These are phyloP conservation scores for Butyriboletus loyo DNA, from an alignment of 768 basidiomycete species.

Conservation along the genomic window DNA sequence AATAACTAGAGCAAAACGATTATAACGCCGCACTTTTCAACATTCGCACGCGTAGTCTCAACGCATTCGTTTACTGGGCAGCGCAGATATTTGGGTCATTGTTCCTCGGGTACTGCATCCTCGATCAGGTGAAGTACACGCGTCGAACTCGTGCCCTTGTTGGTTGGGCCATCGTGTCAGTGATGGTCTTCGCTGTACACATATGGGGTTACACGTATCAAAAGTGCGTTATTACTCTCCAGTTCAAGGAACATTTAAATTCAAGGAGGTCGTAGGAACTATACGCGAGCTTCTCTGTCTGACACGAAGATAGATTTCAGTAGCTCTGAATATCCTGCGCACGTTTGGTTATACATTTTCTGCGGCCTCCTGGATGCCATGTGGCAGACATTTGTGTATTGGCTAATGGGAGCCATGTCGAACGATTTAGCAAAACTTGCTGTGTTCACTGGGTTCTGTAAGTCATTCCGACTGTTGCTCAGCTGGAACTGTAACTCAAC, in stretches of 20 bases:
- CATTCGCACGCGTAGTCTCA: constrained; percentile 73
- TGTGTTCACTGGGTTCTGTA: constrained; percentile 79
- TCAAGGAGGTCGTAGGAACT: constrained; percentile 37
- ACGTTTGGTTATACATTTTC: constrained; percentile 63
- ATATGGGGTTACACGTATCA: constrained; percentile 79
- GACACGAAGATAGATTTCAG: constrained; percentile 60
- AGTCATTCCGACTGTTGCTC: constrained; percentile 26
- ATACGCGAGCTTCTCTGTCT: constrained; percentile 53
- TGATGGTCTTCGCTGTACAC: constrained; percentile 66
- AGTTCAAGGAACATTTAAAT: background rate
- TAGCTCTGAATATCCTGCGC: constrained; percentile 51
- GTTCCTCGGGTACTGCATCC: constrained; percentile 57
- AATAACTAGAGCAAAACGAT: constrained; percentile 64
- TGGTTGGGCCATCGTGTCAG: constrained; percentile 61
- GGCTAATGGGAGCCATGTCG: constrained; percentile 84
- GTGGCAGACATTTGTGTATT: constrained; percentile 84
- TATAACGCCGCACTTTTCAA: constrained; percentile 80
- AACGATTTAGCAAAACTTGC: constrained; percentile 80
- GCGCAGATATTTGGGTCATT: constrained; percentile 76
- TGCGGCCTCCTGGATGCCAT: constrained; percentile 76
- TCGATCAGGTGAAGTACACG: constrained; percentile 53
- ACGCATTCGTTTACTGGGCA: constrained; percentile 78
- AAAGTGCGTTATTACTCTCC: constrained; percentile 42
- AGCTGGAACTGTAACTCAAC: background rate
- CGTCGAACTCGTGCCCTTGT: constrained; percentile 70